Evolutionary conservation across 768 basidiomycete genomes (phyloP), one percentile per base, ranked within the genome.

Genomic region (Russula sp.): DNA sequence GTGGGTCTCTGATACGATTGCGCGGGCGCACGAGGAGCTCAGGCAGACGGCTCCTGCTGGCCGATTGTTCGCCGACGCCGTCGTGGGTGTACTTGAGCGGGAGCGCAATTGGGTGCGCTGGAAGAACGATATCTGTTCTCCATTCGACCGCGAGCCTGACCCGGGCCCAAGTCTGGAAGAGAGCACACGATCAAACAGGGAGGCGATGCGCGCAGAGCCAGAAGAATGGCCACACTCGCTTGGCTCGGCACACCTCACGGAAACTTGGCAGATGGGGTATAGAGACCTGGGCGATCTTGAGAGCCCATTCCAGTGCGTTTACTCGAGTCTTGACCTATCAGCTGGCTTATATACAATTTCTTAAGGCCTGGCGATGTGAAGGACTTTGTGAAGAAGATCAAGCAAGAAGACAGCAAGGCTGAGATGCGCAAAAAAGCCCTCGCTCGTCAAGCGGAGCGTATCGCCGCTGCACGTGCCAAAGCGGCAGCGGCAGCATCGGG

Each of bases 21-120:
- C 73, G 52, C 87, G 86, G 70, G 76, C 75, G 0, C 73, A 75
- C 4, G 78, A 79, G 14, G 82, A 83, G 68, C 76, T 94, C 31
- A 82, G 84, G 14, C 84, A 87, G 68, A 93, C 91, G 1, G 80
- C 88, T 14, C 90, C 91, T 0, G 88, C 84, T 63, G 92, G 92
- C 0, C 81, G 86, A 10, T 77, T 80, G 34, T 91, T 94, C 71
- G 81, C 87, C 1, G 89, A 91, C 13, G 89, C 89, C 0, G 86
- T 89, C 31, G 77, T 72, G 56, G 77, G 80, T 9, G 86, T 94
- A 40, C 77, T 94, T 6, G 86, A 90, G 67, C 80, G 92, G 55
- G 93, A 95, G 75, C 86, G 84, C 72, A 94, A 92, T 69, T 95
- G 93, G 93, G 84, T 91, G 4, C 84, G 82, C 66, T 94, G 91